phyloP scores from a whole-genome alignment of 2,329 filamentous ascomycete species.

The Boeremia lycopersici region DNA sequence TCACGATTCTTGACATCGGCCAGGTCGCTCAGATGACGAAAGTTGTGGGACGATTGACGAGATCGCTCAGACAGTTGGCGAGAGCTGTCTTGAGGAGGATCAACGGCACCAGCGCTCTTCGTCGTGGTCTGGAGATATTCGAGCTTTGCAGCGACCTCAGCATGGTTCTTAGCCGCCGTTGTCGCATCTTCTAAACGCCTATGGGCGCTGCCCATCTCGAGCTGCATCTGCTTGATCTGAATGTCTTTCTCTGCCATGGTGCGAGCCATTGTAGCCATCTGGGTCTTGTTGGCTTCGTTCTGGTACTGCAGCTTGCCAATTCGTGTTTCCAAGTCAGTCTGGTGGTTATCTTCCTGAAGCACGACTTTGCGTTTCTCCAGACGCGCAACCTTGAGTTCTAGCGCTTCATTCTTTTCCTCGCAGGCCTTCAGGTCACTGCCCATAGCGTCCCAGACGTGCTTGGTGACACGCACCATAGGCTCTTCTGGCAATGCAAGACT shows the following conservation, averaged over 20 bases:
- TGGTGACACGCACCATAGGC: conserved; percentile 11
- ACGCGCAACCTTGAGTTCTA: conserved; percentile 9
- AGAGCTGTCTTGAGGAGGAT: background rate
- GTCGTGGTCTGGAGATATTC: conserved; percentile 14
- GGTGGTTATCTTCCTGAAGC: background rate
- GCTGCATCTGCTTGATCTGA: conserved; percentile 22
- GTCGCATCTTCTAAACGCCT: background rate
- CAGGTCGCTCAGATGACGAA: background rate
- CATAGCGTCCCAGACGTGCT: conserved; percentile 13
- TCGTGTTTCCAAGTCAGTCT: conserved; percentile 4
- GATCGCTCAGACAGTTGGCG: too few relatives aligned
- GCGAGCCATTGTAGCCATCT: conserved; percentile 26
- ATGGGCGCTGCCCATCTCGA: conserved; percentile 16
- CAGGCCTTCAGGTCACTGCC: background rate
- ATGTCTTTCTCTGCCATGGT: conserved; percentile 23
- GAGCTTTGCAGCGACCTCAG: conserved; percentile 5
- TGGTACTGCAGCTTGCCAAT: conserved; percentile 25
- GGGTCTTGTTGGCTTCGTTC: conserved; percentile 23
- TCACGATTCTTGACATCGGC: background rate
- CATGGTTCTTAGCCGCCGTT: background rate
- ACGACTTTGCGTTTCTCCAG: background rate
- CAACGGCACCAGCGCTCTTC: background rate
- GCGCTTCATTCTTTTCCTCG: conserved; percentile 6
- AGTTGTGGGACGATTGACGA: too few relatives aligned
- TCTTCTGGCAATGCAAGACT: background rate